Evolutionary conservation across 2,329 filamentous ascomycete genomes (phyloP), one percentile per base, ranked within the genome.

Genomic region (Cercospora beticola): DNA sequence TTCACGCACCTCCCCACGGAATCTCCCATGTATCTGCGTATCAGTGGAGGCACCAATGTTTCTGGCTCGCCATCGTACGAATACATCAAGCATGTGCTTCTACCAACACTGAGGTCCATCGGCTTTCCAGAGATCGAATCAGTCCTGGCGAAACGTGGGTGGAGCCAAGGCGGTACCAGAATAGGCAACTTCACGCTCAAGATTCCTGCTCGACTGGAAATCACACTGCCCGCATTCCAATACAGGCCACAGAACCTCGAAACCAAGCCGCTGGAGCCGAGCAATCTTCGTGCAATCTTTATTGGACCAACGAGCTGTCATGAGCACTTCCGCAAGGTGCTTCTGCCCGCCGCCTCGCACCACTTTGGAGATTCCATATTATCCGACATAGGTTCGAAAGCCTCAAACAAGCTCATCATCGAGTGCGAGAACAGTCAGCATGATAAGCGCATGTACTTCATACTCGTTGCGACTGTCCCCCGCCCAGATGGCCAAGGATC

Each of bases 1-100:
- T 84, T 87, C 76, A 68, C 70, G 2, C 49, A 46, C 8, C 56
- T 72, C 1, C 74, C 71, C 3, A 72, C 71, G 3, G 66, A 57
- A 4, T 49, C 67, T 26, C 72, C 72, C 1, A 71, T 81, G 6
- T 73, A 70, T 21, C 71, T 89, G 8, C 80, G 75, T 1, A 82
- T 89, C 40, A 83, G 79, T 8, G 87, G 87, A 5, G 87, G 87
- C 7, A 89, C 87, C 0, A 88, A 89, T 71, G 84, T 86, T 2
- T 83, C 83, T 0, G 82, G 79, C 33, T 84, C 85, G 0, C 86
- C 86, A 7, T 86, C 84, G 2, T 83, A 82, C 73, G 87, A 89
- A 60, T 89, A 88, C 72, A 78, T 86, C 9, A 69, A 78, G 2
- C 83, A 88, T 72, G 86, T 89, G 3, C 80, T 89, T 5, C 73